Base-by-base conservation (phyloP, 1,284 basidiomycete species). In the Ceratobasidium sp. region DNA sequence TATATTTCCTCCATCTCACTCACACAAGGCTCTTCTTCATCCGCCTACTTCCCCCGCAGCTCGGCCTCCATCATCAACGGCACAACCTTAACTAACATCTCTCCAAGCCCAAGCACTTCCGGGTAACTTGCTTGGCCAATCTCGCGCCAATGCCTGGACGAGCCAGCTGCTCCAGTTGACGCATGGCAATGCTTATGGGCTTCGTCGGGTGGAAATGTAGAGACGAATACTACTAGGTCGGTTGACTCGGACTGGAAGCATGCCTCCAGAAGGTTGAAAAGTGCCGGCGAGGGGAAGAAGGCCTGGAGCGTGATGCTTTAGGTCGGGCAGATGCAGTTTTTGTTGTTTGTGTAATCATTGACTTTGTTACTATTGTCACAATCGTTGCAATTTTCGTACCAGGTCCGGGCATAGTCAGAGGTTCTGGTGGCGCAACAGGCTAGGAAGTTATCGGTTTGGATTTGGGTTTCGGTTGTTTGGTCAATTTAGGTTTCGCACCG, bases 91-190 rank as follows among this genome's bases (percentile, higher is more conserved):
- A 96, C 84, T 16, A 97, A 95, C 43, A 94, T 88, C 76, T 91
- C 87, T 0, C 90, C 89, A 62, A 96, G 89, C 3, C 91, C 91
- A 82, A 95, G 99, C n/a, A 99, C 98, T 79, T 99, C 97, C 0
- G 95, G 98, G 81, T 93, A 99, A 58, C 93, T 95, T 13, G 97
- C 97, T 82, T 99, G 98, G 55, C 96, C 97, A 69, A 98, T 90
- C 82, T 99, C 99, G 75, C 83, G 84, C 81, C 63, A 50, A 75
- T 54, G 62, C 72, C 75, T 30, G 75, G 77, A 16, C 74, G 75
- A 18, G 35, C 35, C 35, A 5, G 35, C 35, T 11, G 4, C 11
- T 38, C 11, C 35, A 38, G 6, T 38, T 38, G 67, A 28, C 21
- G 64, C 90, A 84, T 73, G 90, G 83, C 16, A 87, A 85, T 77